These are phyloP conservation scores for Phytophthora syringae DNA, from an alignment of 352 stramenopile species.

Conservation along the genomic window DNA sequence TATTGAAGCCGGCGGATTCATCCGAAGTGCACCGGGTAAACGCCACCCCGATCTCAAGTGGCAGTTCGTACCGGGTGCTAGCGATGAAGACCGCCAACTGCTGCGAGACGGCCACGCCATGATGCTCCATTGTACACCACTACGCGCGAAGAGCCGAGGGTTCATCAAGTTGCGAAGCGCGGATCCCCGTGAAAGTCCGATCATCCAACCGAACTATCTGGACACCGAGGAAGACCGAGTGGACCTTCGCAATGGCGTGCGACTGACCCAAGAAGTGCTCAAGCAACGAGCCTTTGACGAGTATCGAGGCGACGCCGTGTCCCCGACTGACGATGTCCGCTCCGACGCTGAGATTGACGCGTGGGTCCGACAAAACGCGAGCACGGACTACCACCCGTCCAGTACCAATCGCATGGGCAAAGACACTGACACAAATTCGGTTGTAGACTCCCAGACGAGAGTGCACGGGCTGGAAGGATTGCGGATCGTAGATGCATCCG, in stretches of 20 bases:
- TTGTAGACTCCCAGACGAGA: conserved; percentile 85
- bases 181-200: conserved; percentile 63
- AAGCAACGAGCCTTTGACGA: conserved; percentile 83
- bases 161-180: conserved; percentile 74
- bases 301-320: conserved; percentile 75
- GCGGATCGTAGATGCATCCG: conserved; percentile 90
- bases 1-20: conserved; percentile 81
- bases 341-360: conserved; percentile 74
- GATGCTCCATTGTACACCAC: conserved; percentile 82
- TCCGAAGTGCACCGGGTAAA: conserved; percentile 57
- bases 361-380: conserved; percentile 77
- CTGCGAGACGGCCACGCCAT: conserved; percentile 63
- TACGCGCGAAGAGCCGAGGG: conserved; percentile 83
- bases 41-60: conserved; percentile 84
- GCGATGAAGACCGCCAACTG: conserved; percentile 33
- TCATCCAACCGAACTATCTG: conserved; percentile 89
- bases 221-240: conserved; percentile 69
- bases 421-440: conserved; percentile 53
- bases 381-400: conserved; percentile 87
- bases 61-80: conserved; percentile 79
- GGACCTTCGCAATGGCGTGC: conserved; percentile 74
- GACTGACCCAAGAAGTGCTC: conserved; percentile 82
- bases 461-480: conserved; percentile 89
- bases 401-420: conserved; percentile 88
- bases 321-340: conserved; percentile 55